Percentiles rank a stretch among this genome's conserved stretches.
Evolutionary conservation across 2,329 filamentous ascomycete genomes (phyloP).

Genomic region (Nothomitra cinnamomea): DNA sequence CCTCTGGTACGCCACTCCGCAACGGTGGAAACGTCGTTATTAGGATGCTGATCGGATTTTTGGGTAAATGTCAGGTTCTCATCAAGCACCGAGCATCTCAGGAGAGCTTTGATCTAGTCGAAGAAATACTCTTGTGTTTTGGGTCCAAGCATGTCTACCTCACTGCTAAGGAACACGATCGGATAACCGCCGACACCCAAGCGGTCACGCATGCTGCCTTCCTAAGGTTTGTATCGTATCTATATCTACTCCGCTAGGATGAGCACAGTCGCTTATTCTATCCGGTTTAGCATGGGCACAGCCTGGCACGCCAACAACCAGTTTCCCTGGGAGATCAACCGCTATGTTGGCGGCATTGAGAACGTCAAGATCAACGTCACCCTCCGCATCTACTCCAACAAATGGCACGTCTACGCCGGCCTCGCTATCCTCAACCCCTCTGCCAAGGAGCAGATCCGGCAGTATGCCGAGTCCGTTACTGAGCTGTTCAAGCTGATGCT

Average conservation of each 20-base stretch:
- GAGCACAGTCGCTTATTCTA: not conserved
- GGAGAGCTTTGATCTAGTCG: constrained; percentile 58
- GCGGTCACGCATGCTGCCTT: constrained; percentile 97
- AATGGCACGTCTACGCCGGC: constrained; percentile 98
- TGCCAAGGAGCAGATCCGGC: constrained; percentile 78
- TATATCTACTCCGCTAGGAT: not conserved
- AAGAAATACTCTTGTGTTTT: constrained; percentile 67
- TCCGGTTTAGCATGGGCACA: constrained; percentile 58
- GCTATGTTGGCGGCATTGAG: constrained; percentile 92
- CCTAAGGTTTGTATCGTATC: constrained; percentile 31
- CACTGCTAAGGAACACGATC: constrained; percentile 74
- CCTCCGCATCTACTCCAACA: constrained; percentile 91
- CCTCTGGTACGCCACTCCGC: constrained; percentile 46
- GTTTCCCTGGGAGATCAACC: constrained; percentile 93
- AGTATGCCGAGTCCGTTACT: constrained; percentile 85
- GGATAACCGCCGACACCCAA: constrained; percentile 95
- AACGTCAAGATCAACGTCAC: constrained; percentile 99
- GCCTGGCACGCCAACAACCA: constrained; percentile 92
- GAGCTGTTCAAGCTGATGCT: constrained; percentile 96
- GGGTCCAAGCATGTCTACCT: constrained; percentile 76
- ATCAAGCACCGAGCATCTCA: constrained; percentile 84
- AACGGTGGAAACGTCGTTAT: not conserved
- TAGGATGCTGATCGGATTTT: not conserved
- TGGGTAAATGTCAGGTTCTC: constrained; percentile 37
- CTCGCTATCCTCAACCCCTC: constrained; percentile 93